Base-by-base conservation (phyloP, 1,139 yeast species). In the Petasospora fabianii region DNA sequence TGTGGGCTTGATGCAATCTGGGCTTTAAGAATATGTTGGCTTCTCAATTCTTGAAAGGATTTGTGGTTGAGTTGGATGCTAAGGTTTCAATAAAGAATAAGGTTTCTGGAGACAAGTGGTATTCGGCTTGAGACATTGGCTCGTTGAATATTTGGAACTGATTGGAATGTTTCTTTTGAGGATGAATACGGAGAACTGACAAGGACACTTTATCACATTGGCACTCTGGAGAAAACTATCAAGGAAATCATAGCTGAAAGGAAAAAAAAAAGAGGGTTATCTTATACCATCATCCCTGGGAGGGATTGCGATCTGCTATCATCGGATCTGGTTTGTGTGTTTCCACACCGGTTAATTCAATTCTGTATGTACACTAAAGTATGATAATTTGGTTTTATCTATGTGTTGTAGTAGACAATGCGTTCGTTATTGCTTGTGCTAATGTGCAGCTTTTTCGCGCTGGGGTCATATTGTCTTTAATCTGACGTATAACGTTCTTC, bases 81-180 rank as follows among this genome's bases (percentile, higher is more conserved):
- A 8, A 8, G 10, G 13, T 10, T 24, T 24, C 6, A 10, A 12
- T 8, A 6, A 6, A 8, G 27, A 8, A 24, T 12, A 6, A 10
- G 6, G 27, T 8, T 13, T 8, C 7, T 10, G 27, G 26, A 12
- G 7, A 16, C n/a, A 7, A 12, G 34, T 30, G 38, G 36, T 39
- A 35, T 42, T 39, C 41, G 46, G 32, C 46, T 42, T 30, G 46
- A 42, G 46, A 42, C 46, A 36, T 7, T 32, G 46, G 46, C 46
- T 42, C 46, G 46, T 42, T 39, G 43, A 24, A 28, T 39, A 38
- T 34, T 30, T 34, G 31, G 27, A 28, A 30, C 33, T 24, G 27
- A 24, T 10, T 24, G 27, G 27, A 24, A 24, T 8, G 17, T 15
- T 16, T 16, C 16, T 15, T 16, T 16, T 24, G 27, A 24, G 13